Evolutionary conservation across 192 early-diverging fungal genomes (phyloP), one percentile per base, ranked within the genome.

Genomic region (Martensiomyces pterosporus): DNA sequence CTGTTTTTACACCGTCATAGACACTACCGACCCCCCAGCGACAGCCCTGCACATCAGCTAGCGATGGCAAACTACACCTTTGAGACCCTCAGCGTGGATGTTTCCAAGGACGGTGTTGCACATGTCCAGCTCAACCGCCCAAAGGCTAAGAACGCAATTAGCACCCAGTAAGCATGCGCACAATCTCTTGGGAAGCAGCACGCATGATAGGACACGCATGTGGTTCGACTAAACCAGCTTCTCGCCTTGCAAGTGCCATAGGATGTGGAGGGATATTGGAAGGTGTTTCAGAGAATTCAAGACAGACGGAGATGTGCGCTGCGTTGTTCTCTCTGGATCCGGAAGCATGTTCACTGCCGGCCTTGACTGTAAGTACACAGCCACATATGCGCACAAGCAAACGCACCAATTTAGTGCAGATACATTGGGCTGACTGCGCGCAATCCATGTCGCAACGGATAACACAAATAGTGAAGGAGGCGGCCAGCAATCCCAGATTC

Each of bases 291-390:
- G 24, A 9, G 47, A 43, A 12, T 57, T 90, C 38, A 56, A 70
- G 23, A 18, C 46, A n/a, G 88, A 96, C 65, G 51, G 72, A 10
- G 54, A 81, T 19, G 83, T 94, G 39, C 80, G 86, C 24, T 76
- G 77, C 49, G 82, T 94, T 0, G 81, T 99, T 21, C 49, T 97
- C 17, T 84, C 84, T 10, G 89, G 85, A 17, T 70, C 77, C 18
- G 84, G 84, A 21, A 75, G 80, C 25, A 75, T 84, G 54, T 99
- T 99, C 55, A 88, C 89, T n/a, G 85, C 88, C 26, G 96, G 96
- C 7, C 70, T 99, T 18, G 96, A 99, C 49, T 64, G 86, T 82
- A 84, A 68, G 55, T 60, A 66, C 33, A 60, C 64, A 16, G 40
- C 49, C n/a, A 38, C 57, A 0, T 55, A 58, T 1, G 45, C 64